Conservation (phyloP, 2,329 filamentous ascomycete genomes). For the Cadophora malorum region DNA sequence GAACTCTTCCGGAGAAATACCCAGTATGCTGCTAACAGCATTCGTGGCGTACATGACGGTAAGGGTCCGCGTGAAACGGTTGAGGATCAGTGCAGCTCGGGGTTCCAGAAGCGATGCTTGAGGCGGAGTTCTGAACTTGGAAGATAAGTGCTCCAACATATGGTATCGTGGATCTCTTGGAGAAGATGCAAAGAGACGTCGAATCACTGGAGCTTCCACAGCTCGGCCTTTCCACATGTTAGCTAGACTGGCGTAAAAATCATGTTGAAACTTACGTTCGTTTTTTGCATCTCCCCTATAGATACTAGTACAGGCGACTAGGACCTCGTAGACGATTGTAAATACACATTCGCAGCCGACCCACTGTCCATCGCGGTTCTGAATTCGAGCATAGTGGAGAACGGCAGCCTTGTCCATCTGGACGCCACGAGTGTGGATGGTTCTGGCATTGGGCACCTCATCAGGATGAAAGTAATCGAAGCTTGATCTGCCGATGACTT, state of each 20-base stretch:
- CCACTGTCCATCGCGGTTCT: constrained; percentile 72
- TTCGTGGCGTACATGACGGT: constrained; percentile 88
- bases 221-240: constrained; percentile 65
- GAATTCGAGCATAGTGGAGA: constrained; percentile 78
- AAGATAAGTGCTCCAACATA: constrained; percentile 85
- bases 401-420: constrained; percentile 84
- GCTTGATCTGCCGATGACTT: constrained; percentile 76
- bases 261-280: constrained; percentile 65
- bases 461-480: constrained; percentile 89
- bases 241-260: background rate
- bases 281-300: constrained; percentile 74
- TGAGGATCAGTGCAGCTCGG: constrained; percentile 82
- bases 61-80: constrained; percentile 82
- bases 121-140: constrained; percentile 73
- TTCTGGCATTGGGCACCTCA: constrained; percentile 76
- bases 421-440: constrained; percentile 75
- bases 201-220: constrained; percentile 77
- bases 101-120: constrained; percentile 73
- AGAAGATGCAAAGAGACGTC: constrained; percentile 80
- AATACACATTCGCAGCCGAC: constrained; percentile 88
- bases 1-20: constrained; percentile 71
- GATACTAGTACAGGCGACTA: constrained; percentile 84
- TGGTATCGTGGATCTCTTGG: constrained; percentile 85
- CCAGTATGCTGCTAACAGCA: constrained; percentile 76
- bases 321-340: constrained; percentile 84